Evolutionary conservation across 805 yeast species (phyloP), one percentile per base, ranked within the genome.

Genomic region (Pichia scutulata): DNA sequence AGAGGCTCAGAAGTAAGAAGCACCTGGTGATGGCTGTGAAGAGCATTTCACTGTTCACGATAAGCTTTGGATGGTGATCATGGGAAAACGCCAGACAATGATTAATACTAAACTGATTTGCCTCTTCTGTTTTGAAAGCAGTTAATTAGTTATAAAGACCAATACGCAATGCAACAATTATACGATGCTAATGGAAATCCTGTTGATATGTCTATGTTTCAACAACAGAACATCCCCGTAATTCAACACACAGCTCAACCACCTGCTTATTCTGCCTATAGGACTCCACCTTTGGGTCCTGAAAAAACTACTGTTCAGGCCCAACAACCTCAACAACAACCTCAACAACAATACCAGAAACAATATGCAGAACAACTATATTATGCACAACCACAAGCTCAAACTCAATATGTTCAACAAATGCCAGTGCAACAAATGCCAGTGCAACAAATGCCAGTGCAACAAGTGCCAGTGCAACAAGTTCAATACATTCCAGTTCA

Each of bases 181-280:
- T 49, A 45, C 40, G 49, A 49, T 43, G 47, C 47, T 16, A 43
- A 48, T 25, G 49, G 45, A 3, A 46, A 46, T 7, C 48, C 48
- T 8, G 48, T 46, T 7, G 39, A 46, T 7, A 40, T 46, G 48
- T 25, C 43, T 2, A 21, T 45, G 21, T 41, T 22, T 24, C 40
- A 39, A n/a, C 40, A 44, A 24, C 45, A 43, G 37, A 25, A 2
- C 6, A 12, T 12, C 21, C 22, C 39, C 10, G 21, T 23, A 26
- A 21, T 14, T n/a, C 19, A 8, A 14, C 26, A 40, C n/a, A 8
- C 30, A 25, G 18, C 14, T 24, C 33, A 28, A 9, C 37, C 37
- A 7, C 37, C 37, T 33, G 37, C 37, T 1, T 33, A 33, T n/a
- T 33, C 37, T 16, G 37, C 37, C n/a, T 33, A 33, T n/a, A 4